phyloP scores from a whole-genome alignment of 441 rosid genomes.

The Gossypium lobatum region DNA sequence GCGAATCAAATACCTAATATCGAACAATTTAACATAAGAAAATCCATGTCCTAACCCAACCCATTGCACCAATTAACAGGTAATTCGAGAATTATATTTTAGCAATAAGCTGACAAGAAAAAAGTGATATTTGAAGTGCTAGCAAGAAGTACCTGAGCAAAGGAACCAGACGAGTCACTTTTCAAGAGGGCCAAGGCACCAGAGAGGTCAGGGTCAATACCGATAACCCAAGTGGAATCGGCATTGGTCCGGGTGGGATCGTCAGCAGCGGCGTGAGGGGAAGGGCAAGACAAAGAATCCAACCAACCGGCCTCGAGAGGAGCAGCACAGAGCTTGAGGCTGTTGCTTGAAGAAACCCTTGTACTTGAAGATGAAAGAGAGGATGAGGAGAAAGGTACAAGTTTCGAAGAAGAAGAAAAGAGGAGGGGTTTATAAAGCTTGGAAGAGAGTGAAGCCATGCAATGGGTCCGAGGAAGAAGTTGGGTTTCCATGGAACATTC shows the following conservation, averaged over 20 bases:
- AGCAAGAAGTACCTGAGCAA: constrained; percentile 48
- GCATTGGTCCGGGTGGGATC: constrained; percentile 11
- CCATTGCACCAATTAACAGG: not conserved
- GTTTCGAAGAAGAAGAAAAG: not conserved
- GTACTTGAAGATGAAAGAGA: not conserved
- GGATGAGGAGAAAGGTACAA: constrained; percentile 13
- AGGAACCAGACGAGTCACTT: constrained; percentile 34
- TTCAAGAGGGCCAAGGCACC: constrained; percentile 74
- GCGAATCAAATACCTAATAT: constrained; percentile 72
- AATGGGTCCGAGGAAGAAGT: constrained; percentile 10
- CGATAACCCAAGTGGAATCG: constrained; percentile 48
- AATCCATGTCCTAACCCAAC: not conserved
- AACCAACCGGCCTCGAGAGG: constrained; percentile 65
- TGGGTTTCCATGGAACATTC: constrained; percentile 11
- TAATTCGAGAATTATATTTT: not conserved
- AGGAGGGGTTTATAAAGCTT: constrained; percentile 24
- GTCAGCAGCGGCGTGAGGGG: constrained; percentile 5
- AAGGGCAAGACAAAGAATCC: constrained; percentile 58
- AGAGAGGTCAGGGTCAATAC: constrained; percentile 76
- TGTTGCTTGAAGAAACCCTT: not conserved
- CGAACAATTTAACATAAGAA: not conserved
- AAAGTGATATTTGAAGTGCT: not conserved
- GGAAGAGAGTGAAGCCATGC: constrained; percentile 32
- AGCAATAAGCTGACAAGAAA: not conserved
- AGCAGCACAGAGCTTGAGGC: constrained; percentile 29